Evolutionary conservation across 352 stramenopile genomes (phyloP).

Genomic region (Pythium coloratum): DNA sequence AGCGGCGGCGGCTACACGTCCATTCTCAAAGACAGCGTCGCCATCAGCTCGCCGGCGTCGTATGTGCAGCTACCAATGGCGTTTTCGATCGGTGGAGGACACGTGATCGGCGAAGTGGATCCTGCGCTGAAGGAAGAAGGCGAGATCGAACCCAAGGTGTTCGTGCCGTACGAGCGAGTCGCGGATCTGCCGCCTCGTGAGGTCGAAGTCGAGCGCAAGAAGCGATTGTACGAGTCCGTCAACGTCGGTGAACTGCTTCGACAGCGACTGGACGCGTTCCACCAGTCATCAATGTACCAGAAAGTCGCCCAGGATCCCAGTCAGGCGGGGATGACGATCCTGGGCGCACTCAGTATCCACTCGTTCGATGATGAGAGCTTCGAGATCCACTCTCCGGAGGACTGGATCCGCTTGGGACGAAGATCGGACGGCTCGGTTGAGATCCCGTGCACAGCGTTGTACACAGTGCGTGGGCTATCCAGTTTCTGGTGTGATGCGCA

Average conservation of each 20-base stretch:
- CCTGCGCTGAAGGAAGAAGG: conserved; percentile 32
- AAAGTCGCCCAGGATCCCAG: conserved; percentile 33
- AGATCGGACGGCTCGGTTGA: conserved; percentile 48
- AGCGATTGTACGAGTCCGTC: conserved; percentile 38
- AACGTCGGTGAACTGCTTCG: conserved; percentile 36
- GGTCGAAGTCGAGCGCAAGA: conserved; percentile 53
- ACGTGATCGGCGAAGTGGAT: conserved; percentile 28
- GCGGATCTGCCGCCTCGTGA: conserved; percentile 36
- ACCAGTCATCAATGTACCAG: conserved; percentile 35
- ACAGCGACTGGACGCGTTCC: conserved; percentile 34
- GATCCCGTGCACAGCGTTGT: conserved; percentile 73
- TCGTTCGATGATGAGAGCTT: conserved; percentile 84
- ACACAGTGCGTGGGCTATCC: conserved; percentile 57
- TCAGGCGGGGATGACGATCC: conserved; percentile 35
- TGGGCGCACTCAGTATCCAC: conserved; percentile 62
- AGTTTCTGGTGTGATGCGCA: conserved; percentile 67
- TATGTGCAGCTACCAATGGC: conserved; percentile 30
- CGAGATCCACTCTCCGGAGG: conserved; percentile 57
- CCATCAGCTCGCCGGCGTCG: conserved; percentile 27
- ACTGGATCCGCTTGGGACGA: conserved; percentile 66
- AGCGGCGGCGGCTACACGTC: not conserved
- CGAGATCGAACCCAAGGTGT: conserved; percentile 52
- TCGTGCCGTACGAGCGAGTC: conserved; percentile 44
- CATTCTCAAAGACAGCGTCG: conserved; percentile 13
- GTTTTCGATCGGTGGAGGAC: conserved; percentile 32